Evolutionary conservation across 495 filamentous ascomycete genomes (phyloP), one percentile per base, ranked within the genome.

Genomic region (Aspergillus bertholletiae): DNA sequence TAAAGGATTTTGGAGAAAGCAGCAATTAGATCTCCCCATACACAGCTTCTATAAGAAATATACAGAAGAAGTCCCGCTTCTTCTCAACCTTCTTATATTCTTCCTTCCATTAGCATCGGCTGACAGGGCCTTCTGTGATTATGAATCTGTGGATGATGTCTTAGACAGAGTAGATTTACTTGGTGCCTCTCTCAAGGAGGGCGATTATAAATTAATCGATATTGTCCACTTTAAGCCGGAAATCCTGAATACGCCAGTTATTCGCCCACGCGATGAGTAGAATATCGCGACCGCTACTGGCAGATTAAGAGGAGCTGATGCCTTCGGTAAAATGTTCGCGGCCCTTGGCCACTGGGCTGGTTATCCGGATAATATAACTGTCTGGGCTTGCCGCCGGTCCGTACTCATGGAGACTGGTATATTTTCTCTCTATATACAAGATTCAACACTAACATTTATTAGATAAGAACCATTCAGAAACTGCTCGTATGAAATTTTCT

Each of bases 41-140:
- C 40, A 60, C 39, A 28, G 37, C 18, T 60, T 60, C 40, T 56
- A 56, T 45, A 39, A 56, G 51, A 21, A 49, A 9, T 60, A 60
- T 12, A 56, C 18, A 17, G 45, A 60, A 24, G 34, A 53, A n/a
- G 18, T 56, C 6, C 54, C 53, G 23, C 54, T 60, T 28, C 46
- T 60, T 32, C 28, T 56, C n/a, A 60, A 56, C 24, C 39, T 60
- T 24, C 39, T 60, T 1, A 48, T 44, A 32, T 60, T 60, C 30
- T 49, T 60, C 35, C 43, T 60, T 24, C 50, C 49, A 21, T 24
- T 60, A 9, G 50, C 51, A 18, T 35, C 54, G 1, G 44, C 37
- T 23, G 58, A 56, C 30, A 28, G 43, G n/a, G 54, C 58, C 22
- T 54, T 60, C 7, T 24, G 40, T 27, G 37, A 56, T 30, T 60